These are phyloP conservation scores for Penicillium sp. DNA, from an alignment of 2,329 filamentous ascomycete species.

Conservation along the genomic window DNA sequence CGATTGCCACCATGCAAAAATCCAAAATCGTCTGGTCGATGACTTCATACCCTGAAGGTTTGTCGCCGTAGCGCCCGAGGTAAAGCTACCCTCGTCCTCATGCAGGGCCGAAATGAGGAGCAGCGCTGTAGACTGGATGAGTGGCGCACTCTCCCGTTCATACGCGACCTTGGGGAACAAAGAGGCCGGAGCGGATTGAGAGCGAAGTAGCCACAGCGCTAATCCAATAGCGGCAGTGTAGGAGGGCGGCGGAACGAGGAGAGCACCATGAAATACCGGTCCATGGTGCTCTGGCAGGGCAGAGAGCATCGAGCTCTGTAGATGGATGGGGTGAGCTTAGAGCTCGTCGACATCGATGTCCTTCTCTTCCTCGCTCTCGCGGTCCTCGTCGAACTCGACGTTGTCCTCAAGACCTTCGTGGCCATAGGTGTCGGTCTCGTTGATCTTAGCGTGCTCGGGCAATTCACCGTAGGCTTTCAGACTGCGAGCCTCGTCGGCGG, in stretches of 20 bases:
- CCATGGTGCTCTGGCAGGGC: constrained; percentile 27
- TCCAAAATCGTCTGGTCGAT: constrained; percentile 20
- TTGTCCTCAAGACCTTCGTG: constrained; percentile 93
- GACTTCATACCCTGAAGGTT: constrained; percentile 28
- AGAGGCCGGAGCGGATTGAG: constrained; percentile 9
- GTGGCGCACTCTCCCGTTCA: background rate
- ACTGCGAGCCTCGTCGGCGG: constrained; percentile 86
- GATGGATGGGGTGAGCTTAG: constrained; percentile 45
- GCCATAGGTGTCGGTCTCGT: constrained; percentile 90
- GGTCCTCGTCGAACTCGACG: constrained; percentile 98
- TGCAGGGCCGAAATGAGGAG: constrained; percentile 10
- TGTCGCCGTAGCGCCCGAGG: constrained; percentile 21
- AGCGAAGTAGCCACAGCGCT: constrained; percentile 14
- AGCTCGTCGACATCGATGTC: constrained; percentile 96
- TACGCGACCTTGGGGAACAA: constrained; percentile 7
- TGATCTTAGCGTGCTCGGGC: constrained; percentile 97
- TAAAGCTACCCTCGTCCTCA: constrained; percentile 11
- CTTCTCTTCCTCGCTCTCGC: constrained; percentile 62
- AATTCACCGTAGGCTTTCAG: constrained; percentile 97
- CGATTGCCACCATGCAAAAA: constrained; percentile 15
- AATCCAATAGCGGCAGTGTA: constrained; percentile 15
- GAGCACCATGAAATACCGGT: constrained; percentile 17
- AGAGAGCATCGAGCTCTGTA: constrained; percentile 29
- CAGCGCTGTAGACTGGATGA: constrained; percentile 11
- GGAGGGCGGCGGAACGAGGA: constrained; percentile 19